Evolutionary conservation across 2,329 filamentous ascomycete genomes (phyloP).

Genomic region (Pseudocercospora fuligena): DNA sequence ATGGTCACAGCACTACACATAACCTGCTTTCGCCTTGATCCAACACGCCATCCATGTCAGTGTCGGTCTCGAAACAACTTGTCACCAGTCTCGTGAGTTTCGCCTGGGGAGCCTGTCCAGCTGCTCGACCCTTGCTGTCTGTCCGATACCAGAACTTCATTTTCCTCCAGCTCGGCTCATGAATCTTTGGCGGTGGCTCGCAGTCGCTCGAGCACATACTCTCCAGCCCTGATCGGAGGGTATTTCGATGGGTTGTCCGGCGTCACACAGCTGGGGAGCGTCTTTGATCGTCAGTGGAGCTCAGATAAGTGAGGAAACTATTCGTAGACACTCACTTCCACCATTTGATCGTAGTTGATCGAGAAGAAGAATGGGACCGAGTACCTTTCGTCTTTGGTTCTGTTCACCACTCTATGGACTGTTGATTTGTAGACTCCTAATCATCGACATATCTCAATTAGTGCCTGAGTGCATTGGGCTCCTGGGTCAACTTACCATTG

Average conservation of each 20-base stretch:
- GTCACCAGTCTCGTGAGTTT: background rate
- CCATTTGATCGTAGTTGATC: conserved; percentile 45
- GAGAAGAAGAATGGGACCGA: conserved; percentile 56
- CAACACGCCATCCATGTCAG: background rate
- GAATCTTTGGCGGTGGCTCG: conserved; percentile 19
- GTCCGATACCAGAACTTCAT: background rate
- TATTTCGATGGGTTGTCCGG: conserved; percentile 41
- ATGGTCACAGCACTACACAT: background rate
- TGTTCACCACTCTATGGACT: conserved; percentile 53
- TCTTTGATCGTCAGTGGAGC: conserved; percentile 26
- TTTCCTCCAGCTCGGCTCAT: background rate
- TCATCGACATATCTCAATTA: background rate
- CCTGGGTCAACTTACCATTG: conserved; percentile 37
- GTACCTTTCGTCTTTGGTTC: conserved; percentile 45
- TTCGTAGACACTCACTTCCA: conserved; percentile 34
- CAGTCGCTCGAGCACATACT: conserved; percentile 46
- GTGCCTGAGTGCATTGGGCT: background rate
- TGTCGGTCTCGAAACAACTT: background rate
- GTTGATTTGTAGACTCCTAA: conserved; percentile 48
- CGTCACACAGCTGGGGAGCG: conserved; percentile 43
- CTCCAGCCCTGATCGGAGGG: conserved; percentile 43
- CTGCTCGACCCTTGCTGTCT: background rate
- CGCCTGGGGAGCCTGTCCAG: background rate
- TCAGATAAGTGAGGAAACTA: background rate
- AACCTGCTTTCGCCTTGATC: background rate